These are phyloP conservation scores for Candida sanyiensis DNA, from an alignment of 805 yeast species.

Conservation along the genomic window DNA sequence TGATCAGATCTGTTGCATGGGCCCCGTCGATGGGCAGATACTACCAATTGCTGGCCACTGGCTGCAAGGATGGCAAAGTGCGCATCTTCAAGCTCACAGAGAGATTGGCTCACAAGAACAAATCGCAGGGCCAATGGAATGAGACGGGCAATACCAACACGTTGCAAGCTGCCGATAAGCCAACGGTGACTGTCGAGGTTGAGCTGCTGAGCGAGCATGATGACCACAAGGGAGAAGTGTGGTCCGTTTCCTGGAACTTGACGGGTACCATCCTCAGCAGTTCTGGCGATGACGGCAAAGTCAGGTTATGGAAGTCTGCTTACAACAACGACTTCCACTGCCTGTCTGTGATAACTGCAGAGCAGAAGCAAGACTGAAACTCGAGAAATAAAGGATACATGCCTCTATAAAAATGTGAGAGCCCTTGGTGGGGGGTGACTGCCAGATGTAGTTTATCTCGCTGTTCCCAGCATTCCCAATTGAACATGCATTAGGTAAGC, in stretches of 20 bases:
- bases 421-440: no score
- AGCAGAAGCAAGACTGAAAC: slow-evolving; percentile 29
- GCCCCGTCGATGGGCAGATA: slow-evolving; percentile 94
- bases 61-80: slow-evolving; percentile 90
- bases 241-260: slow-evolving; percentile 94
- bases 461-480: no score
- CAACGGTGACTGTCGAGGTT: slow-evolving; percentile 34
- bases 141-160: slow-evolving; percentile 16
- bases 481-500: no score
- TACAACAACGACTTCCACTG: slow-evolving; percentile 85
- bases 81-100: slow-evolving; percentile 75
- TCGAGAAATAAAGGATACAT: no score
- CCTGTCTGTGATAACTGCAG: slow-evolving; percentile 76
- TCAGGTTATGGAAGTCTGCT: slow-evolving; percentile 86
- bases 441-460: no score
- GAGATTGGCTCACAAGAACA: slow-evolving; percentile 13
- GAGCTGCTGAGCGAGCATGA: slow-evolving; percentile 61
- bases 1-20: slow-evolving; percentile 88
- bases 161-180: slow-evolving; percentile 23
- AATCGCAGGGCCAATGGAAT: slow-evolving; percentile 8
- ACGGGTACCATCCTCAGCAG: slow-evolving; percentile 90
- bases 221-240: slow-evolving; percentile 84
- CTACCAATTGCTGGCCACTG: slow-evolving; percentile 87
- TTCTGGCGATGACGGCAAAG: slow-evolving; percentile 93
- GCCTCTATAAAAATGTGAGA: neutral